phyloP scores from a whole-genome alignment of 805 yeast genomes.

The Kluyveromyces dobzhanskii region DNA sequence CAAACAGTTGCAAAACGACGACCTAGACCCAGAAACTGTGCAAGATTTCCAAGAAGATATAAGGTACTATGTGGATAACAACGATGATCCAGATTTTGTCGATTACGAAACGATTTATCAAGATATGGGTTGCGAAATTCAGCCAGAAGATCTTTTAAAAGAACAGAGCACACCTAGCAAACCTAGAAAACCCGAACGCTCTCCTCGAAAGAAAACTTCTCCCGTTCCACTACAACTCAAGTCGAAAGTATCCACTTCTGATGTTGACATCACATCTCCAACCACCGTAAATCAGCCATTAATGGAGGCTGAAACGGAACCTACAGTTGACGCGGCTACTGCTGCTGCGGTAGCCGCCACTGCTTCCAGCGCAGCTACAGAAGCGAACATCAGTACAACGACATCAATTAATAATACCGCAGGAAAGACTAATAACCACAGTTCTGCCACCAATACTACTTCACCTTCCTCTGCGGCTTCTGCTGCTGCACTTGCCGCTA shows the following conservation, averaged over 20 bases:
- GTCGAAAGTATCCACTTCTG: conserved; percentile 1
- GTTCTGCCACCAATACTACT: not conserved
- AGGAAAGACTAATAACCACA: not conserved
- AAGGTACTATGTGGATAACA: conserved; percentile 86
- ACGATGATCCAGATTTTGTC: conserved; percentile 85
- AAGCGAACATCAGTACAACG: conserved; percentile 12
- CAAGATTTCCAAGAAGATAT: conserved; percentile 80
- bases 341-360: conserved; percentile 22
- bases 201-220: conserved; percentile 32
- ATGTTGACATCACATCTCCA: not conserved
- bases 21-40: conserved; percentile 67
- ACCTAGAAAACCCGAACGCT: conserved; percentile 22
- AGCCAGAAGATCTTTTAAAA: conserved; percentile 41
- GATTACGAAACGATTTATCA: conserved; percentile 93
- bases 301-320: not conserved
- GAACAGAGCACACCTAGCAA: conserved; percentile 10
- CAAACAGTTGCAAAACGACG: conserved; percentile 71
- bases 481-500: conserved; percentile 2
- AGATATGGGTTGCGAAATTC: conserved; percentile 48
- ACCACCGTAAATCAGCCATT: not conserved
- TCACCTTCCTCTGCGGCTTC: not conserved
- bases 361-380: conserved; percentile 11
- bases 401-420: conserved; percentile 7
- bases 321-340: conserved; percentile 10
- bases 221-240: conserved; percentile 17